Base-by-base conservation (phyloP, 2,329 filamentous ascomycete species). In the Aspergillus sp. region DNA sequence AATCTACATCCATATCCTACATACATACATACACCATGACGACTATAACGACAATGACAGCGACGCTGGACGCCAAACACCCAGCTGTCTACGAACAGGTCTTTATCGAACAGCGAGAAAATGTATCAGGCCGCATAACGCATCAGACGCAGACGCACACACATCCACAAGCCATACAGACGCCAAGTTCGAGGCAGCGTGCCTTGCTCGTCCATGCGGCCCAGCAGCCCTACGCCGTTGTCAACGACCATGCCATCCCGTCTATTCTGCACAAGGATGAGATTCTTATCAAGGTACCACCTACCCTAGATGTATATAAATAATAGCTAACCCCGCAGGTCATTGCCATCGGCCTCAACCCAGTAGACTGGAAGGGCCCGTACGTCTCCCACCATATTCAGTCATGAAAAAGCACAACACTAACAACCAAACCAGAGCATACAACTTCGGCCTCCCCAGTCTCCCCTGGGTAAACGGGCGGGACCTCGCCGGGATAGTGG, bases 341-440 rank as follows among this genome's bases (percentile, higher is more conserved):
- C 1, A 76, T 82, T 39, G 83, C 84, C 12, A 87, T 90, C 64
- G 89, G 89, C 0, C 74, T 92, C 39, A 92, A 92, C 65, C 90
- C 90, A 0, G 89, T 92, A 55, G 90, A 90, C 69, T 90, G 86
- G 86, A 90, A 90, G 76, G 82, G 85, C 58, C 86, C 87, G 87
- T 89, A 76, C 64, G 84, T 79, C 19, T 6, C 31, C 39, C 17
- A 19, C 35, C 15, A 6, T 2, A 12, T 6, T 3, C 21, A 21
- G 1, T 1, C 21, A 21, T 21, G 1, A 21, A 21, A 4, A 21
- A 4, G 21, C 1, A 21, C 4, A 21, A 3, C 40, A 19, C 17
- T 8, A 19, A 11, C 48, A 56, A 50, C 56, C 53, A 40, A 15
- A 7, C 7, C 35, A 89, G 87, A 11, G 88, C 89, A 66, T 91